Evolutionary conservation across 2,329 filamentous ascomycete genomes (phyloP).

Genomic region (Colletotrichum sp.): DNA sequence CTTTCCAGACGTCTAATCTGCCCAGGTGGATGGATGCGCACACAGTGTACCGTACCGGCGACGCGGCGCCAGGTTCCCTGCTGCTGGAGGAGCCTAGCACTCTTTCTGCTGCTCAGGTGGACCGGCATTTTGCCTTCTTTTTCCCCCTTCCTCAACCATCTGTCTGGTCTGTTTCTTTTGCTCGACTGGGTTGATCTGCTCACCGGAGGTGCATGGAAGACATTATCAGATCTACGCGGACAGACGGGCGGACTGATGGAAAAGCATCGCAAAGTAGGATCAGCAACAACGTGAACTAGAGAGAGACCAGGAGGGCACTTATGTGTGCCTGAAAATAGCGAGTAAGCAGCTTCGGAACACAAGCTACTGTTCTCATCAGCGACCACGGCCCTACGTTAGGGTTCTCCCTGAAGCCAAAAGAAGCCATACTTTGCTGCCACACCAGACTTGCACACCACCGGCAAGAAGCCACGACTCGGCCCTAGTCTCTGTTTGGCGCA

Average conservation of each 20-base stretch:
- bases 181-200: neutral
- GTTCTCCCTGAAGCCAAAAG: conserved; percentile 1
- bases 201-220: neutral
- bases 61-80: conserved; percentile 9
- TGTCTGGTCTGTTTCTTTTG: neutral
- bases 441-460: conserved; percentile 2
- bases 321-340: neutral
- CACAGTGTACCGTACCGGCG: conserved; percentile 15
- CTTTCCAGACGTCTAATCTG: neutral
- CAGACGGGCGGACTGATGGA: neutral
- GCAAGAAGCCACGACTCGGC: conserved; percentile 4
- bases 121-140: neutral
- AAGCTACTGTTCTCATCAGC: neutral
- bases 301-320: neutral
- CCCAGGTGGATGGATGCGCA: neutral
- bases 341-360: neutral
- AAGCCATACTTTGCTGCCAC: neutral
- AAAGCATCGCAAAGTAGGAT: neutral
- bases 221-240: neutral
- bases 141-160: neutral
- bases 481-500: conserved; percentile 2
- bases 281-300: neutral
- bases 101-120: conserved; percentile 5
- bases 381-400: neutral
- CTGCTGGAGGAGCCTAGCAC: neutral